Base-by-base conservation (phyloP, 805 yeast species). In the Metschnikowia santaceciliae region DNA sequence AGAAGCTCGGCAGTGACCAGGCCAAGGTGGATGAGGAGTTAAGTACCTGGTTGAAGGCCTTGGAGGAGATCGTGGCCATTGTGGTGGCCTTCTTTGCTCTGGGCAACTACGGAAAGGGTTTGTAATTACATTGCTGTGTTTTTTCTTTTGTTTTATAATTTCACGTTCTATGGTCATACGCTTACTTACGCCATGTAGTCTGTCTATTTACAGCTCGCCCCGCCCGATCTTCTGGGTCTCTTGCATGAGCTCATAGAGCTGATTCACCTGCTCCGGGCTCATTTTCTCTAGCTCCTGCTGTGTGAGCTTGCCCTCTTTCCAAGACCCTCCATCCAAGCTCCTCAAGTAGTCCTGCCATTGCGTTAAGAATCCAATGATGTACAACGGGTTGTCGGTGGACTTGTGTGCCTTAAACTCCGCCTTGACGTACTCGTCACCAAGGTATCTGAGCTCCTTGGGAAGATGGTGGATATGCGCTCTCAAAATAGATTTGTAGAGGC, bases 341-440 rank as follows among this genome's bases (percentile, higher is more conserved):
- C 76, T 71, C 54, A 87, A 74, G 61, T 88, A 88, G 54, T 86
- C 92, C 67, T 94, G 99, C 99, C 99, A 94, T 53, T 89, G 85
- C 1, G 96, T 82, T 54, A 94, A 75, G 60, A 94, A 94, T 10
- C 97, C 99, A 10, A 94, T 90, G 33, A 94, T 90, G 63, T 92
- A 96, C 22, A 90, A 75, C 3, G 99, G 98, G 66, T 94, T 90
- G 57, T 90, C 96, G 6, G 86, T 79, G 44, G 74, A 68, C 53
- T 83, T 80, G 69, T 94, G 99, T 6, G 91, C 85, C 60, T 83
- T 82, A 74, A 94, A 94, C 70, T 94, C 99, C 34, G 84, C 80
- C 64, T 83, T 87, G 47, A 92, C 96, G 65, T 94, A 94, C 57
- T 82, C 77, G 67, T 94, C 97, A 3, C 99, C 99, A 20, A 94